phyloP scores from a whole-genome alignment of 208 protist genomes.

The Wallacemonas sp. region DNA sequence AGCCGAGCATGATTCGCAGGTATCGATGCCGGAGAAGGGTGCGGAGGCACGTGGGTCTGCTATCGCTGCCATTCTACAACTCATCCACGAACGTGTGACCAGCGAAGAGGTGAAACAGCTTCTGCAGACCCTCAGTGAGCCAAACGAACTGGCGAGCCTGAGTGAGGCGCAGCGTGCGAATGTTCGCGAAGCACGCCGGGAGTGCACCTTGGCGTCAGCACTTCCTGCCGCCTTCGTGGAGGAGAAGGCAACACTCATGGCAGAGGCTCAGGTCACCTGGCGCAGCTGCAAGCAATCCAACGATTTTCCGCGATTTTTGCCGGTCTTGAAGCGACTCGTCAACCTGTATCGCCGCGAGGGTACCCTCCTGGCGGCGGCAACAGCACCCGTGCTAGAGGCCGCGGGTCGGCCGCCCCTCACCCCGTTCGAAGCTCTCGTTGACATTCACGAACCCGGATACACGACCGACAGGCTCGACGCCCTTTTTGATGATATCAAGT shows the following conservation, averaged over 20 bases:
- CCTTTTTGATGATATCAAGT: constrained; percentile 55
- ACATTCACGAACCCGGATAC: constrained; percentile 69
- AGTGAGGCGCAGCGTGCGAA: constrained; percentile 36
- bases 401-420: constrained; percentile 17
- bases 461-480: constrained; percentile 36
- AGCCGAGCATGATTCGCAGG: constrained; percentile 39
- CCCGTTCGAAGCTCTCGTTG: constrained; percentile 55
- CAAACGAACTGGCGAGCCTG: constrained; percentile 10
- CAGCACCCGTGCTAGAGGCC: background rate
- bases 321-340: constrained; percentile 42
- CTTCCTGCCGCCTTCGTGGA: constrained; percentile 38
- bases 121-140: constrained; percentile 20
- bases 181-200: constrained; percentile 44
- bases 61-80: constrained; percentile 26
- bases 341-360: constrained; percentile 37
- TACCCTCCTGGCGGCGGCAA: constrained; percentile 14
- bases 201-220: constrained; percentile 17
- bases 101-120: constrained; percentile 10
- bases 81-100: constrained; percentile 42
- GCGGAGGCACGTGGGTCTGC: constrained; percentile 25
- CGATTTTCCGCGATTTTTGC: constrained; percentile 41
- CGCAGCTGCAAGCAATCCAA: constrained; percentile 34
- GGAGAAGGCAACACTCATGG: constrained; percentile 25
- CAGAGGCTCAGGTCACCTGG: constrained; percentile 31
- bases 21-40: constrained; percentile 47